Evolutionary conservation across 1,284 basidiomycete genomes (phyloP).

Genomic region (Fomes fomentarius): DNA sequence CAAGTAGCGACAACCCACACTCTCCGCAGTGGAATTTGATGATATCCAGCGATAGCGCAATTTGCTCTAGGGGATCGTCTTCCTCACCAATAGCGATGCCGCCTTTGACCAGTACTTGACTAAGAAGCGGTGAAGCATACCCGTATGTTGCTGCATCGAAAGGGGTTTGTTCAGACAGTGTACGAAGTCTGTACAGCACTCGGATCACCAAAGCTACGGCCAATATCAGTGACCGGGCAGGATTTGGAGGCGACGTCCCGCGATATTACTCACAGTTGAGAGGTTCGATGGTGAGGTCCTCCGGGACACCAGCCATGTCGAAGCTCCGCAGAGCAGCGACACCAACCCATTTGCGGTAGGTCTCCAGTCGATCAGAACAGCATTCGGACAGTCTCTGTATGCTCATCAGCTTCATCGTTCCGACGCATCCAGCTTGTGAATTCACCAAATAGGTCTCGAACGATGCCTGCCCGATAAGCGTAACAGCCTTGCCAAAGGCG

Average conservation of each 20-base stretch:
- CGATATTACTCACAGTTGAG: slow-evolving; percentile 54
- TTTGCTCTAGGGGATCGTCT: slow-evolving; percentile 87
- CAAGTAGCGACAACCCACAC: slow-evolving; percentile 55
- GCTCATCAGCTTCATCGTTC: neutral
- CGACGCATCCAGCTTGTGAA: slow-evolving; percentile 12
- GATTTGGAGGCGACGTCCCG: too few relatives aligned
- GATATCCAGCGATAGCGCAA: slow-evolving; percentile 84
- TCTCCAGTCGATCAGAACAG: slow-evolving; percentile 73
- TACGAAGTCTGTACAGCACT: slow-evolving; percentile 86
- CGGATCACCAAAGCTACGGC: slow-evolving; percentile 75
- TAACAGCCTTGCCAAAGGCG: slow-evolving; percentile 58
- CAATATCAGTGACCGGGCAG: neutral
- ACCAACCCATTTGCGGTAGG: slow-evolving; percentile 72
- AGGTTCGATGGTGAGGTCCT: slow-evolving; percentile 74
- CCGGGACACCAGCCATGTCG: slow-evolving; percentile 69
- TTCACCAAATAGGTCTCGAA: slow-evolving; percentile 82
- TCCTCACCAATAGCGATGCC: slow-evolving; percentile 66
- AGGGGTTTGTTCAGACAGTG: slow-evolving; percentile 79
- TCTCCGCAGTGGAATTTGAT: slow-evolving; percentile 86
- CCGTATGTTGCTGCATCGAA: slow-evolving; percentile 89
- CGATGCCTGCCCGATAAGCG: slow-evolving; percentile 60
- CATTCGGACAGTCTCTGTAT: slow-evolving; percentile 64
- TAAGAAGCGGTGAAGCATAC: slow-evolving; percentile 81
- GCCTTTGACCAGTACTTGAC: slow-evolving; percentile 68
- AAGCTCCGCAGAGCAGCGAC: slow-evolving; percentile 80